These are phyloP conservation scores for Fistulifera pelliculosa DNA, from an alignment of 108 stramenopile genomes.

Conservation along the genomic window DNA sequence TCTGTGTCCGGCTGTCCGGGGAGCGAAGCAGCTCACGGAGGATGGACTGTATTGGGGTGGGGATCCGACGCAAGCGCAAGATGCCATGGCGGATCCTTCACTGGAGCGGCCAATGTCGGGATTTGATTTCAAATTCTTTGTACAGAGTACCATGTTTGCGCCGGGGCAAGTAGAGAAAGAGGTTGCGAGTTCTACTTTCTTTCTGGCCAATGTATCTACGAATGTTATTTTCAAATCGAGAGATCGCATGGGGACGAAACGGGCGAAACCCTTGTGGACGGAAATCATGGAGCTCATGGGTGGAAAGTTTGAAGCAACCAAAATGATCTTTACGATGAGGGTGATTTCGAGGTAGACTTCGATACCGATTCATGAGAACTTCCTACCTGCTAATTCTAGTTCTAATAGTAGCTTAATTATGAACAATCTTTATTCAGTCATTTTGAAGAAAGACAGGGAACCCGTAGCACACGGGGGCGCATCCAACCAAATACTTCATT, in stretches of 20 bases:
- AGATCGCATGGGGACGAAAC: constrained; percentile 66
- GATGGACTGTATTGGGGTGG: constrained; percentile 80
- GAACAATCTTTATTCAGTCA: not conserved
- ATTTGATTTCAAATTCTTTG: constrained; percentile 86
- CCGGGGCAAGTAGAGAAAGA: constrained; percentile 41
- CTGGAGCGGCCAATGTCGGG: constrained; percentile 49
- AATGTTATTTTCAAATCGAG: constrained; percentile 58
- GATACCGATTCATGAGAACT: too few species aligned
- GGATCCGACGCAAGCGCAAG: constrained; percentile 67
- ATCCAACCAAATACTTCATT: constrained; percentile 82
- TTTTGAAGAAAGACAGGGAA: constrained; percentile 39
- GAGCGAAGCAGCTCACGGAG: constrained; percentile 43
- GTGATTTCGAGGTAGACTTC: not conserved
- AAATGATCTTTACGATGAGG: constrained; percentile 49
- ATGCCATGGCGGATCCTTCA: constrained; percentile 50
- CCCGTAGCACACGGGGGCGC: constrained; percentile 93
- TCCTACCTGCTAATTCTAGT: too few species aligned
- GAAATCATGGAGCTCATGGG: constrained; percentile 78
- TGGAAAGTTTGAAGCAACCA: constrained; percentile 48
- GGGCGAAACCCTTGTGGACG: constrained; percentile 82
- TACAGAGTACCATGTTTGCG: constrained; percentile 62
- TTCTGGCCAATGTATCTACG: constrained; percentile 41
- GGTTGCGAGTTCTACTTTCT: constrained; percentile 49
- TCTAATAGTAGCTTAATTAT: not conserved
- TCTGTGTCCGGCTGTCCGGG: constrained; percentile 53